Conservation (phyloP, 192 early-diverging fungal species). For the Allomyces macrogynus region DNA sequence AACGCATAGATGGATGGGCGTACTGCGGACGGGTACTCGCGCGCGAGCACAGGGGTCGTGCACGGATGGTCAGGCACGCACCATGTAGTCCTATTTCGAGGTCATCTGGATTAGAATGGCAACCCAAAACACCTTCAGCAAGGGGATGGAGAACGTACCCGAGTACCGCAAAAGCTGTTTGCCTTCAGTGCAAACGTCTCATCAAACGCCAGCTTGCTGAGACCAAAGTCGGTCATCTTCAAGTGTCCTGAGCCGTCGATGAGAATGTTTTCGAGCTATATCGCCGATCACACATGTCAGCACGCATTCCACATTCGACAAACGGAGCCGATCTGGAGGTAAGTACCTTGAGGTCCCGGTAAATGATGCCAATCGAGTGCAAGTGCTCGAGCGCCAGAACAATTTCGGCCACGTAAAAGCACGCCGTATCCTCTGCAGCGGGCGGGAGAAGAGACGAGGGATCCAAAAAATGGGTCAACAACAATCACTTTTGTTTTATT, state of each 20-base stretch:
- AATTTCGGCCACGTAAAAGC: conserved; percentile 77
- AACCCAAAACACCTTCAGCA: no score
- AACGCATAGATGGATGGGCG: no score
- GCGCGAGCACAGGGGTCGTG: no score
- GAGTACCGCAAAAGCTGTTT: conserved; percentile 53
- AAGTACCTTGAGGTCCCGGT: conserved; percentile 66
- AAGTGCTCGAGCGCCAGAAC: conserved; percentile 70
- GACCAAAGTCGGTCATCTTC: neutral
- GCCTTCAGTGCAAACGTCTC: conserved; percentile 7
- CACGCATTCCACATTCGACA: neutral
- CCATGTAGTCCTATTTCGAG: no score
- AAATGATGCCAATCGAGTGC: conserved; percentile 74
- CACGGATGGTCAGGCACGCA: no score
- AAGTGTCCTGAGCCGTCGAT: conserved; percentile 3
- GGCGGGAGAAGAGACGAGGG: neutral
- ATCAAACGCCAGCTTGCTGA: no score
- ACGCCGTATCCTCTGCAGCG: conserved; percentile 50
- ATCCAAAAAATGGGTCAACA: neutral
- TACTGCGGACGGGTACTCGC: no score
- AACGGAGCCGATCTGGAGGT: conserved; percentile 12
- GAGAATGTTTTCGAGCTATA: neutral
- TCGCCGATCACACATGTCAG: conserved; percentile 12
- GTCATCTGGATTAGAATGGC: no score
- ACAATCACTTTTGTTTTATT: neutral
- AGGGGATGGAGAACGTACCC: conserved; percentile 29